A percentile compares a stretch with the other conserved stretches of the same genome.
Evolutionary conservation across 768 basidiomycete genomes (phyloP).

Genomic region (Suillus paluster): DNA sequence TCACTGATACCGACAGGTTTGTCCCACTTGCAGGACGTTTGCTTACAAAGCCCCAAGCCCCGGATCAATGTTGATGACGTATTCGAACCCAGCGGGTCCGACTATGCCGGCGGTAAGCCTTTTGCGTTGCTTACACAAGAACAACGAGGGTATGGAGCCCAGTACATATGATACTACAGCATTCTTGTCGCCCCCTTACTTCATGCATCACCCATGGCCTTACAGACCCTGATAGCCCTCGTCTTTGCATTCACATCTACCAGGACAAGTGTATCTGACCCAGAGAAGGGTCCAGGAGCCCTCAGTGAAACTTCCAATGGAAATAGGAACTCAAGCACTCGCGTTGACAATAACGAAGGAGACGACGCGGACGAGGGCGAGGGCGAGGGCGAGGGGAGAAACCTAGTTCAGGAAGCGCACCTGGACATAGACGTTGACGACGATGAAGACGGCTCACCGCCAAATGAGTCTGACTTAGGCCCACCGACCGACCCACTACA

Average conservation of each 20-base stretch:
- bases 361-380: neutral
- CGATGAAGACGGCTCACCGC: neutral
- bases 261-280: neutral
- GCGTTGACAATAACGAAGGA: neutral
- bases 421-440: neutral
- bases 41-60: too few species aligned
- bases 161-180: neutral
- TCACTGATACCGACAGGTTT: too few species aligned
- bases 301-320: conserved; percentile 4
- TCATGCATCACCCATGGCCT: neutral
- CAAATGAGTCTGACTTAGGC: neutral
- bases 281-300: conserved; percentile 9
- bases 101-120: neutral
- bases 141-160: neutral
- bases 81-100: neutral
- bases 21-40: too few species aligned
- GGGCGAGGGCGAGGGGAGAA: neutral
- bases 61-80: neutral
- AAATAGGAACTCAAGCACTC: neutral
- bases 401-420: neutral
- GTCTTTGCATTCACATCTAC: neutral
- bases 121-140: neutral
- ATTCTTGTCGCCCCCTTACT: neutral
- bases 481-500: neutral
- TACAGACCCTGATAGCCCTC: neutral